Evolutionary conservation across 805 yeast species (phyloP).

Genomic region (Lachancea quebecensis): DNA sequence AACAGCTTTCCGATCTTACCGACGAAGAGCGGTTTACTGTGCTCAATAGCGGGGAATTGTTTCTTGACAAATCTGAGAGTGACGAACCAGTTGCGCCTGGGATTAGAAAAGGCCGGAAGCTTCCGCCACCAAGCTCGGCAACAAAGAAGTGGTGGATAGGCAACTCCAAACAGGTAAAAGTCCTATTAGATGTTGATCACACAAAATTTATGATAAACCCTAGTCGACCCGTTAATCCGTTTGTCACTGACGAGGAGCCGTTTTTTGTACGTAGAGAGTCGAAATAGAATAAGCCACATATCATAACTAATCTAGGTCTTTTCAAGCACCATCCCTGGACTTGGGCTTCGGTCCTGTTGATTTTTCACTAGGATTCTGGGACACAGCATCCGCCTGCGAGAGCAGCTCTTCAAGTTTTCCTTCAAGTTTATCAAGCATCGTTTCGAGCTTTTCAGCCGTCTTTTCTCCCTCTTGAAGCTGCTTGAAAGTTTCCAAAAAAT

Average conservation of each 20-base stretch:
- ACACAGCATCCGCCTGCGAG: background rate
- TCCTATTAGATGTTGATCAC: slow-evolving; percentile 39
- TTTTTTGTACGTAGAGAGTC: slow-evolving; percentile 16
- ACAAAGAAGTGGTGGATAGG: slow-evolving; percentile 87
- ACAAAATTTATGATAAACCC: slow-evolving; percentile 59
- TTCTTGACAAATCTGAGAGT: slow-evolving; percentile 29
- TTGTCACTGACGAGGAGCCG: slow-evolving; percentile 42
- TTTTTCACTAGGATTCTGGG: background rate
- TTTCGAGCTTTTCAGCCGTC: slow-evolving; percentile 56
- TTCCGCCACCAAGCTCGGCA: slow-evolving; percentile 90
- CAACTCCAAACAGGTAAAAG: slow-evolving; percentile 67
- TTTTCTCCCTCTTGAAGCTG: slow-evolving; percentile 62
- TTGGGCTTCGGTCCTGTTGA: background rate
- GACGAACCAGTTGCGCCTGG: slow-evolving; percentile 12
- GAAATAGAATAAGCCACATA: background rate
- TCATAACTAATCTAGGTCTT: background rate
- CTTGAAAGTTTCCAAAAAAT: slow-evolving; percentile 32
- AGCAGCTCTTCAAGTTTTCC: slow-evolving; percentile 42
- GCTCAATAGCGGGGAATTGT: slow-evolving; percentile 15
- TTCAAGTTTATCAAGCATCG: slow-evolving; percentile 58
- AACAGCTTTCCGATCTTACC: slow-evolving; percentile 36
- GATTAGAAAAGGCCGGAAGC: slow-evolving; percentile 24
- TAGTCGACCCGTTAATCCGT: slow-evolving; percentile 64
- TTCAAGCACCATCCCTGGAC: background rate
- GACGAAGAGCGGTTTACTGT: slow-evolving; percentile 35